These are phyloP conservation scores for Neofusicoccum sp. DNA, from an alignment of 2,329 filamentous ascomycete genomes.

Conservation along the genomic window DNA sequence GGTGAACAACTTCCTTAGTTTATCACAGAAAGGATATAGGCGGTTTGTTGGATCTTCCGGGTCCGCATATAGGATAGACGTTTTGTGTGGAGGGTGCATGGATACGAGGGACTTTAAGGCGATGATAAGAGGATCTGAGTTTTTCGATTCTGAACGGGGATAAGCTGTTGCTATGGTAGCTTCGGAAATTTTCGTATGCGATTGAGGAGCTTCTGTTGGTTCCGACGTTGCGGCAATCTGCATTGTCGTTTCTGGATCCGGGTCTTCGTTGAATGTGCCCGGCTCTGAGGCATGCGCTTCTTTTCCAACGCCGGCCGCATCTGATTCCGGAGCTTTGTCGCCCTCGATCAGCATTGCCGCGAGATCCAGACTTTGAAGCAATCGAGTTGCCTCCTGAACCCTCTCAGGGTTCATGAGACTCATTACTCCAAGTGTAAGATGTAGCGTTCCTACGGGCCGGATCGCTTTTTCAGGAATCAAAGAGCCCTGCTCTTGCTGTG, in stretches of 20 bases:
- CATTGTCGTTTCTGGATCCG: too few species aligned
- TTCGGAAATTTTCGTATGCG: constrained; percentile 1
- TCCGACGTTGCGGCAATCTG: too few species aligned
- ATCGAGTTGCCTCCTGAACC: constrained; percentile 47
- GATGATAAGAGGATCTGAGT: constrained; percentile 38
- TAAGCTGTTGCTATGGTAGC: constrained; percentile 20
- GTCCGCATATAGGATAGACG: constrained; percentile 67
- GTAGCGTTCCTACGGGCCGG: constrained; percentile 76
- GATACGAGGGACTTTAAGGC: constrained; percentile 55
- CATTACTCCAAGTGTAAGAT: constrained; percentile 88
- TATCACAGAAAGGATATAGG: constrained; percentile 61
- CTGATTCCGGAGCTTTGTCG: constrained; percentile 1
- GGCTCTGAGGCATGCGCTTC: neutral
- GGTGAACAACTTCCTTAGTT: constrained; percentile 58
- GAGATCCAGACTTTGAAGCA: constrained; percentile 51
- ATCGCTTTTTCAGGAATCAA: constrained; percentile 68
- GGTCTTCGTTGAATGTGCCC: neutral
- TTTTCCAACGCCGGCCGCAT: too few species aligned
- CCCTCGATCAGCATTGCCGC: constrained; percentile 39
- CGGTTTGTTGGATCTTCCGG: constrained; percentile 58
- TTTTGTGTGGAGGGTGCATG: constrained; percentile 62
- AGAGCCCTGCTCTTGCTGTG: constrained; percentile 34
- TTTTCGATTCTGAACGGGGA: constrained; percentile 27
- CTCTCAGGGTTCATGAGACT: constrained; percentile 60
- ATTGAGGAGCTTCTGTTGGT: constrained; percentile 18